Conservation (phyloP, 805 yeast species). For the Candida montana region DNA sequence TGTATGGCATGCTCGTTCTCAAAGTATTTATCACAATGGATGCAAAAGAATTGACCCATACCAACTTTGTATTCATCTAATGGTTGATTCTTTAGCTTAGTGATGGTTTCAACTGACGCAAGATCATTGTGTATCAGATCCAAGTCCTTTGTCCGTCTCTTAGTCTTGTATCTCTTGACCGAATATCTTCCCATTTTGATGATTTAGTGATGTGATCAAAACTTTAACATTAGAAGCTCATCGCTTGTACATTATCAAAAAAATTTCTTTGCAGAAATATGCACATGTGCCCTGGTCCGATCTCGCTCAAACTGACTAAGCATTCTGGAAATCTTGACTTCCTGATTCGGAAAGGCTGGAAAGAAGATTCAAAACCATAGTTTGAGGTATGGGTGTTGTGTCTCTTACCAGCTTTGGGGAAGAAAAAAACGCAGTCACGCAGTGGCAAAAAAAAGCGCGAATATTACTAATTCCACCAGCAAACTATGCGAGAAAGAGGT, state of each 20-base stretch:
- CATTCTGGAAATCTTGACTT: slow-evolving; percentile 2
- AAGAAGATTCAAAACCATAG: no score
- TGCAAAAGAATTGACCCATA: slow-evolving; percentile 88
- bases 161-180: slow-evolving; percentile 82
- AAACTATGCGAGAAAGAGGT: neutral
- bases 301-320: no score
- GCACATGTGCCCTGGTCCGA: no score
- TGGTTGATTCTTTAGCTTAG: slow-evolving; percentile 69
- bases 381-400: no score
- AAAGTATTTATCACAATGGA: slow-evolving; percentile 89
- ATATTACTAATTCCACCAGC: neutral
- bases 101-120: slow-evolving; percentile 55
- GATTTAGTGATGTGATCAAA: no score
- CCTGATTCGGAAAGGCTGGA: slow-evolving; percentile 1
- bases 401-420: neutral
- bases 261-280: no score
- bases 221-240: slow-evolving; percentile 1
- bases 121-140: slow-evolving; percentile 81
- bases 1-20: slow-evolving; percentile 71
- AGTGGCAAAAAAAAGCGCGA: neutral
- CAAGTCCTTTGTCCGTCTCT: slow-evolving; percentile 77
- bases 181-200: slow-evolving; percentile 91
- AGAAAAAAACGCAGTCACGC: slow-evolving; percentile 9
- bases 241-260: no score
- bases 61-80: slow-evolving; percentile 91